phyloP scores from a whole-genome alignment of 2,329 filamentous ascomycete genomes.

The Fusarium sp. region DNA sequence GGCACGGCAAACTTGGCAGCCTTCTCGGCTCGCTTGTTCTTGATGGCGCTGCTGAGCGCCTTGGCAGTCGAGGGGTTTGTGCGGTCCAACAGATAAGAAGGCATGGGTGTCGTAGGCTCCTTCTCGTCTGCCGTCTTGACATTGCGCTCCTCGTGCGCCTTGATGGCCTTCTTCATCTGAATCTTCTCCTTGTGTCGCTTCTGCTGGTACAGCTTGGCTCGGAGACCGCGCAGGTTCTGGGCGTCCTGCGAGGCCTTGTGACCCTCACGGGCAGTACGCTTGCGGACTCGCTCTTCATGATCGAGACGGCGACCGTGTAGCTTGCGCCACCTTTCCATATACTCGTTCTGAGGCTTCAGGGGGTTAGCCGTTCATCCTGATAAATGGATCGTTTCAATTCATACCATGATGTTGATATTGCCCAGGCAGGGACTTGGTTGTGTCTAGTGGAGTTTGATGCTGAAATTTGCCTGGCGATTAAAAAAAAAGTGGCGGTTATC shows the following conservation, averaged over 20 bases:
- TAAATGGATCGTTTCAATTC: conserved; percentile 1
- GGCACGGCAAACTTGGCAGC: conserved; percentile 93
- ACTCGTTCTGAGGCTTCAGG: conserved; percentile 77
- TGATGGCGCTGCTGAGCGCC: conserved; percentile 84
- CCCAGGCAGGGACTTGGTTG: conserved; percentile 36
- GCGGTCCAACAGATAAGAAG: conserved; percentile 94
- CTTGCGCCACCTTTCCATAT: conserved; percentile 78
- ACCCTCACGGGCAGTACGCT: conserved; percentile 85
- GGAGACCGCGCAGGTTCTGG: conserved; percentile 89
- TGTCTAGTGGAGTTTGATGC: conserved; percentile 32
- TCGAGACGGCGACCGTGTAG: conserved; percentile 67
- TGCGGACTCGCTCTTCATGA: conserved; percentile 88
- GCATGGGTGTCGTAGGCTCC: conserved; percentile 82
- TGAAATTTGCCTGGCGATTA: conserved; percentile 43
- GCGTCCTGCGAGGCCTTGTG: conserved; percentile 90
- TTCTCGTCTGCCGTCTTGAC: conserved; percentile 87
- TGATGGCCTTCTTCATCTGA: conserved; percentile 95
- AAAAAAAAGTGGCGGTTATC: conserved; percentile 47
- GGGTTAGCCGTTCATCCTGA: conserved; percentile 28
- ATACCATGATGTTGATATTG: conserved; percentile 49
- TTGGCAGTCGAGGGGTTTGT: conserved; percentile 67
- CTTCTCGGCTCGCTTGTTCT: conserved; percentile 94
- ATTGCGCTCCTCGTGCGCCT: conserved; percentile 94
- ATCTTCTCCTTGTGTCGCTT: conserved; percentile 98
- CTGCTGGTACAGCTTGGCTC: conserved; percentile 93